These are phyloP conservation scores for Martensiomyces pterosporus DNA, from an alignment of 192 early-diverging fungal genomes.

Conservation along the genomic window DNA sequence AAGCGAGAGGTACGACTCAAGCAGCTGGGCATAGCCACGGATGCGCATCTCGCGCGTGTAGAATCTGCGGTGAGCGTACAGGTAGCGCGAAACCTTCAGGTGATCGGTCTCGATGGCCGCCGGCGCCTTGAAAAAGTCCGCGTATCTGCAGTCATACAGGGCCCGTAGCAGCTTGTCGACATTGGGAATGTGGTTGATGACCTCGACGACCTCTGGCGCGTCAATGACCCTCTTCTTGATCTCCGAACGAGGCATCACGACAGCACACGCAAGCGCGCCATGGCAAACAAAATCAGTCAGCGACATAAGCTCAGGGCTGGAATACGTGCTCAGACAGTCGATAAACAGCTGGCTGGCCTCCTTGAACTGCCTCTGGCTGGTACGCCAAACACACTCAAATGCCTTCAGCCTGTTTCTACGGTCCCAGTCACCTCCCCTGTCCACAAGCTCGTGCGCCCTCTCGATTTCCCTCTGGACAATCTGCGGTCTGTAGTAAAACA, in stretches of 20 bases:
- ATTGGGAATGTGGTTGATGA: constrained; percentile 83
- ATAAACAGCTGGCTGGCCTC: constrained; percentile 84
- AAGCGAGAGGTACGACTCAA: constrained; percentile 92
- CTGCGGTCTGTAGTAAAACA: constrained; percentile 89
- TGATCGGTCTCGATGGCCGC: constrained; percentile 75
- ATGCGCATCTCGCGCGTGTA: constrained; percentile 99
- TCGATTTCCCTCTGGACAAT: constrained; percentile 40
- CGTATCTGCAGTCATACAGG: constrained; percentile 89
- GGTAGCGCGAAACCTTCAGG: constrained; percentile 70
- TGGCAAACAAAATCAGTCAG: constrained; percentile 97
- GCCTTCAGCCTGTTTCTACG: constrained; percentile 96
- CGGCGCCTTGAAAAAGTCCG: constrained; percentile 86
- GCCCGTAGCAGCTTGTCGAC: constrained; percentile 79
- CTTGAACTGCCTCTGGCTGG: constrained; percentile 96
- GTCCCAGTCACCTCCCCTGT: constrained; percentile 99
- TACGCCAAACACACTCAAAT: constrained; percentile 88
- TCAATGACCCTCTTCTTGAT: constrained; percentile 95
- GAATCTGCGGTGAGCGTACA: constrained; percentile 85
- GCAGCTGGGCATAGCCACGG: constrained; percentile 88
- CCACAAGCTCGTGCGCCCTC: constrained; percentile 70
- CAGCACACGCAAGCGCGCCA: constrained; percentile 79
- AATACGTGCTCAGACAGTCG: constrained; percentile 94
- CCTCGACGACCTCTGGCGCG: constrained; percentile 95
- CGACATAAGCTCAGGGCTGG: constrained; percentile 95
- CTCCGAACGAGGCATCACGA: constrained; percentile 86